Evolutionary conservation across 352 stramenopile species (phyloP), one percentile per base, ranked within the genome.

Genomic region (Achlya hypogyna): DNA sequence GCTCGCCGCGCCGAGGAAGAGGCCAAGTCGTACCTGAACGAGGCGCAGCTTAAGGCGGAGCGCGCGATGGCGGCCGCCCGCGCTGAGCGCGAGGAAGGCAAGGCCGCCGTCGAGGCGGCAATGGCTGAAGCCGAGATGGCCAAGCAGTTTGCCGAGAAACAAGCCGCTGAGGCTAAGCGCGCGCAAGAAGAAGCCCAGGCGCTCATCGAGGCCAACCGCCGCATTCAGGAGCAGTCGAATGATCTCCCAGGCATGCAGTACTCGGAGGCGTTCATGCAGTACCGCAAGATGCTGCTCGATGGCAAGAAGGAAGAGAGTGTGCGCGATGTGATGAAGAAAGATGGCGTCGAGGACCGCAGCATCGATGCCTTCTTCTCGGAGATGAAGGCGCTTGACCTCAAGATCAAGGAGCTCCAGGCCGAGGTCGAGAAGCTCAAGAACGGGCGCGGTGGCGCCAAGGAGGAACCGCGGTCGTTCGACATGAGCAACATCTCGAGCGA

Each of bases 391-490:
- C 91, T 90, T 58, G 83, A 91, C 42, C 76, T 89, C 32, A 91
- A 91, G 72, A 93, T 93, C 62, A 78, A 81, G 16, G 70, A 82
- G 31, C 62, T 93, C 35, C 85, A 93, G 69, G 83, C 76, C 62
- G 85, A 93, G 76, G 81, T 93, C 23, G 79, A 91, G 62, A 92
- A 93, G 53, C 76, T 93, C 18, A 89, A 88, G 47, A 76, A 74
- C 29, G 86, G 71, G 47, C 79, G 81, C 47, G 65, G 66, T 16
- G 75, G 79, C 0, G 74, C 65, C 52, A 80, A 89, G n/a, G 81
- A 89, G 42, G 60, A 67, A 42, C 76, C 77, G 1, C 77, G 71
- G 42, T 63, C 78, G 18, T 73, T 78, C 18, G 84, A 93, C 29
- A 82, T 87, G 78, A 77, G 49, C 49, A 56, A 56, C 31, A 56